Evolutionary conservation across 2,329 filamentous ascomycete species (phyloP), one percentile per base, ranked within the genome.

Genomic region (Lachnellula occidentalis): DNA sequence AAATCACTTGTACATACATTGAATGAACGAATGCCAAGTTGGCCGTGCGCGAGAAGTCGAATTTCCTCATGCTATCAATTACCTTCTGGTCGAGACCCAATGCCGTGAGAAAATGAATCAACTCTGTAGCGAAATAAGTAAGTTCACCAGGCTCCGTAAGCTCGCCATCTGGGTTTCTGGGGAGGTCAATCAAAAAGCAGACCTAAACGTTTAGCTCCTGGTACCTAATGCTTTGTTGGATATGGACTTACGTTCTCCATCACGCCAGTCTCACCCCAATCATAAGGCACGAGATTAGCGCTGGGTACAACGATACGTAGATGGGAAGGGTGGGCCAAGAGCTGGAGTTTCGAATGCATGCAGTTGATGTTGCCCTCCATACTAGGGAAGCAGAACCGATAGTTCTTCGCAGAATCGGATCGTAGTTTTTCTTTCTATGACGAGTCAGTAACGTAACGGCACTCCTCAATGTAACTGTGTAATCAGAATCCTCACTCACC

Each of bases 311-410:
- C 92, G 45, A 99, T 78, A 6, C 94, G 83, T 15, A 96, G 71
- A 68, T 91, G 85, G 1, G 73, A 73, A 0, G 80, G 73, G 63
- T 90, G 89, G 64, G 91, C 92, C n/a, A 97, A 77, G 1, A 97
- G 72, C 79, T 95, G 92, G 43, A 97, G 76, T 68, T 99, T 97
- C 48, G 90, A 95, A 71, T 97, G 94, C 91, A 97, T 96, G 64
- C 79, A 85, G 22, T 85, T 86, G 5, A 82, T 73, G 46, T 81
- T 76, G 1, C 83, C 81, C 41, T 82, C 76, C 88, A 96, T 2
- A 80, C 58, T 79, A 15, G 92, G 92, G 66, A 97, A 96, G 67
- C 89, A 91, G 53, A 85, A 85, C 19, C 81, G 81, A 53, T 95
- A 76, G 49, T 79, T 73, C n/a, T 64, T 60, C 17, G 80, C 80